A percentile compares a stretch with the other conserved stretches of the same genome.
Conservation (phyloP, 2,329 filamentous ascomycete genomes). For the Cladosporium colombiae region DNA sequence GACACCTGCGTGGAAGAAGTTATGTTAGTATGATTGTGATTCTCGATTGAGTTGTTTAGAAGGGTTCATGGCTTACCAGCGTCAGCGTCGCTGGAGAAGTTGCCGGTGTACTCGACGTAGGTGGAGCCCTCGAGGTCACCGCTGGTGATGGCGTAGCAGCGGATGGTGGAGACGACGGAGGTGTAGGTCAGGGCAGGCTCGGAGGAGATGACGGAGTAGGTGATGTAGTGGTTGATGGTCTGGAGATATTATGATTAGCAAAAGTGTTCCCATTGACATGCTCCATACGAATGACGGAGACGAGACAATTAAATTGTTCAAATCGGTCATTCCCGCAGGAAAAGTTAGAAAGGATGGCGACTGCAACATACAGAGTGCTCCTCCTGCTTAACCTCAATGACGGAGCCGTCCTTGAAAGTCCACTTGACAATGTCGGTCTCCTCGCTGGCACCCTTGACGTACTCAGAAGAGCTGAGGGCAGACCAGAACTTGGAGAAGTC, state of each 20-base stretch:
- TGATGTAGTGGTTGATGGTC: conserved; percentile 74
- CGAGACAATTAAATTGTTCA: no score
- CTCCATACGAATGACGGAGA: not conserved
- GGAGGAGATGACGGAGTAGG: conserved; percentile 69
- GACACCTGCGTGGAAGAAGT: conserved; percentile 53
- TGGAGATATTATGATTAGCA: conserved; percentile 33
- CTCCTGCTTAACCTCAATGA: conserved; percentile 73
- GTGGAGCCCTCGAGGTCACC: conserved; percentile 65
- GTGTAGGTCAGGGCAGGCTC: conserved; percentile 67
- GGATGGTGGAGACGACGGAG: conserved; percentile 66
- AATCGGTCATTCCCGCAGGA: not conserved
- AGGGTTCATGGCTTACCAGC: conserved; percentile 53
- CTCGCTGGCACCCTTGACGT: conserved; percentile 60
- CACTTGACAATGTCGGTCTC: conserved; percentile 70
- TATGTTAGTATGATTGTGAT: conserved; percentile 18
- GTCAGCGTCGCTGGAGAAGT: conserved; percentile 71
- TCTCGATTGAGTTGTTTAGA: not conserved
- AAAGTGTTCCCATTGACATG: not conserved
- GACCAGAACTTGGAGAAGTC: conserved; percentile 69
- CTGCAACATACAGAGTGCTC: conserved; percentile 64
- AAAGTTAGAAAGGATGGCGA: not conserved
- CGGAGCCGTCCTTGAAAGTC: conserved; percentile 69
- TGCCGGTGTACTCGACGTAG: conserved; percentile 68
- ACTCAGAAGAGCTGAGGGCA: conserved; percentile 62
- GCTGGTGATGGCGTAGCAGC: conserved; percentile 65